Evolutionary conservation across 345 rosid species (phyloP).

Genomic region (Conringia planisiliqua): DNA sequence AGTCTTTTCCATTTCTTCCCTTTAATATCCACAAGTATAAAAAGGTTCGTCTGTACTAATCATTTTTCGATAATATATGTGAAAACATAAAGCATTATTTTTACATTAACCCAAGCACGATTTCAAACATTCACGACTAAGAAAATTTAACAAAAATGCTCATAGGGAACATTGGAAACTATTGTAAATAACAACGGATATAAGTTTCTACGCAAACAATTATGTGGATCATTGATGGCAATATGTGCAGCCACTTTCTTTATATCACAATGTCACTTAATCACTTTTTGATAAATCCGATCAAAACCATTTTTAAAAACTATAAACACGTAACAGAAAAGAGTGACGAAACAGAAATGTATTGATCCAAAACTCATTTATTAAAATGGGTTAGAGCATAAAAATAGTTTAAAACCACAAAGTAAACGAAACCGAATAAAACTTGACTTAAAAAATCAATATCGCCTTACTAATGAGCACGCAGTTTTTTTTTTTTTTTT

Average conservation of each 20-base stretch:
- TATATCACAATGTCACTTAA: neutral
- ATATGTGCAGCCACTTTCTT: neutral
- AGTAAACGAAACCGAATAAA: slow-evolving; percentile 1
- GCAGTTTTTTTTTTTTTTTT: neutral
- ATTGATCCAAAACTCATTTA: neutral
- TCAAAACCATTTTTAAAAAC: neutral
- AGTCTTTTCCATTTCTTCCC: neutral
- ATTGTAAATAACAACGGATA: neutral
- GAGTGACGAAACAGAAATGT: neutral
- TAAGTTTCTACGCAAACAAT: neutral
- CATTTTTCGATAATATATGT: neutral
- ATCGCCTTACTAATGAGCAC: neutral
- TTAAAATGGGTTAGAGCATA: neutral
- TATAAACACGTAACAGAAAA: neutral
- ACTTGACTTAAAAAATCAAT: neutral
- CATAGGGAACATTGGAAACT: neutral
- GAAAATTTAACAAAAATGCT: neutral
- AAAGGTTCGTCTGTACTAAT: neutral
- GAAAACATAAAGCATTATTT: neutral
- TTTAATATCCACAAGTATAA: neutral
- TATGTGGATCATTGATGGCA: neutral
- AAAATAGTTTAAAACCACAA: neutral
- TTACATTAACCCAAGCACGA: neutral
- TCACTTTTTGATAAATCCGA: neutral
- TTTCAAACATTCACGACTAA: neutral